phyloP scores from a whole-genome alignment of 208 protist genomes.

The Crithidia mellificae region DNA sequence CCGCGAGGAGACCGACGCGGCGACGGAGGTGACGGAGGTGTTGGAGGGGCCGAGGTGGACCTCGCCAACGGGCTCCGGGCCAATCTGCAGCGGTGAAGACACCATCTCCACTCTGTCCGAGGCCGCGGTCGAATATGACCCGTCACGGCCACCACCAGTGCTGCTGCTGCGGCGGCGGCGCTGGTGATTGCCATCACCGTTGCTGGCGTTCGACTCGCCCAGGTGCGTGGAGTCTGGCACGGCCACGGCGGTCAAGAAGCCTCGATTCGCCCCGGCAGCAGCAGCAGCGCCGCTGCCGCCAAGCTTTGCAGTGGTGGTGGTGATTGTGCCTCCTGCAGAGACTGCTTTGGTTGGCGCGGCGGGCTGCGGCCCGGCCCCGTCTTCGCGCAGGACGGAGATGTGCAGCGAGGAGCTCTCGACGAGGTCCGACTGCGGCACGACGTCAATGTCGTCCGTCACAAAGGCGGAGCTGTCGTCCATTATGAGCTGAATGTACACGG shows the following conservation, averaged over 20 bases:
- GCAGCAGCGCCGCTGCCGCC: neutral
- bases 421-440: neutral
- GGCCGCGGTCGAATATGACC: neutral
- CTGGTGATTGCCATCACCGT: neutral
- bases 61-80: constrained; percentile 3
- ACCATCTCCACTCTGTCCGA: constrained; percentile 3
- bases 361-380: neutral
- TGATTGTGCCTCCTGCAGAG: too few species aligned
- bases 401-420: constrained; percentile 17
- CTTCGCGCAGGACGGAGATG: constrained; percentile 9
- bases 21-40: neutral
- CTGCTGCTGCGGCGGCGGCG: neutral
- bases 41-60: neutral
- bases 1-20: neutral
- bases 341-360: neutral
- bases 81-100: constrained; percentile 15
- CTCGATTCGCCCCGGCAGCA: too few species aligned
- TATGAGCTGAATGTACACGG: neutral
- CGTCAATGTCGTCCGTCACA: constrained; percentile 7
- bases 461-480: constrained; percentile 46
- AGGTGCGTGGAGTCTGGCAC: neutral
- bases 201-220: too few species aligned
- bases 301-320: neutral
- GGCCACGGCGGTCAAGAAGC: neutral
- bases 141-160: neutral